Conservation (phyloP, 305 asterid genomes). For the Fraxinus angustifolia region DNA sequence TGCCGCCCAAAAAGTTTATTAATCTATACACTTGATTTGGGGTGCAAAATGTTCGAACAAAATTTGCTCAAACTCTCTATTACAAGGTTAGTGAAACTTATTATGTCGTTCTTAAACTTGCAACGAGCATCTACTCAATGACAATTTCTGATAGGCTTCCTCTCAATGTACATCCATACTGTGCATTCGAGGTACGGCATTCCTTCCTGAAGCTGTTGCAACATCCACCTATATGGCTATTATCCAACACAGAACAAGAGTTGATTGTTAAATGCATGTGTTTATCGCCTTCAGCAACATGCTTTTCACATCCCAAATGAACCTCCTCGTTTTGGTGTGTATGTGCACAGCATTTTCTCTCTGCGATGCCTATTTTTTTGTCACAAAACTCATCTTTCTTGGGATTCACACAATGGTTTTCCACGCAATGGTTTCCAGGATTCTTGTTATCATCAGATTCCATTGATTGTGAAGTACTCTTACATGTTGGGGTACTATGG, state of each 20-base stretch:
- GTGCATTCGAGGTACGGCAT: slow-evolving; percentile 34
- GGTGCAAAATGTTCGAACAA: not conserved
- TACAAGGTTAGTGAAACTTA: not conserved
- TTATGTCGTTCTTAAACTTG: not conserved
- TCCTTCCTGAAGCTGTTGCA: slow-evolving; percentile 48
- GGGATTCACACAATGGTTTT: slow-evolving; percentile 8
- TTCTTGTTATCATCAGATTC: not conserved
- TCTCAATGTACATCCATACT: slow-evolving; percentile 30
- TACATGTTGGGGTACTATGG: not conserved
- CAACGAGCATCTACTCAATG: slow-evolving; percentile 30
- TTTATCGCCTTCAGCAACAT: slow-evolving; percentile 19
- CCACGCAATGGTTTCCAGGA: not conserved
- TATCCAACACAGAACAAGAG: slow-evolving; percentile 15
- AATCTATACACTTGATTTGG: not conserved
- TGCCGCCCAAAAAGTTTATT: not conserved
- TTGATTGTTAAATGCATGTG: not conserved
- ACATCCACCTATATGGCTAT: slow-evolving; percentile 41
- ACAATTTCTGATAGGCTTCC: slow-evolving; percentile 51
- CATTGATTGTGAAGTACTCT: not conserved
- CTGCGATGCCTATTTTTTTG: slow-evolving; percentile 15
- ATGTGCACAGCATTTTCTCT: slow-evolving; percentile 24
- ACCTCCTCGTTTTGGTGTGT: slow-evolving; percentile 4
- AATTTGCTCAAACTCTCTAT: not conserved
- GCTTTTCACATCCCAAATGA: slow-evolving; percentile 15
- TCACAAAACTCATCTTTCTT: not conserved